Base-by-base conservation (phyloP, 148 eudicot species). In the Silene conica region DNA sequence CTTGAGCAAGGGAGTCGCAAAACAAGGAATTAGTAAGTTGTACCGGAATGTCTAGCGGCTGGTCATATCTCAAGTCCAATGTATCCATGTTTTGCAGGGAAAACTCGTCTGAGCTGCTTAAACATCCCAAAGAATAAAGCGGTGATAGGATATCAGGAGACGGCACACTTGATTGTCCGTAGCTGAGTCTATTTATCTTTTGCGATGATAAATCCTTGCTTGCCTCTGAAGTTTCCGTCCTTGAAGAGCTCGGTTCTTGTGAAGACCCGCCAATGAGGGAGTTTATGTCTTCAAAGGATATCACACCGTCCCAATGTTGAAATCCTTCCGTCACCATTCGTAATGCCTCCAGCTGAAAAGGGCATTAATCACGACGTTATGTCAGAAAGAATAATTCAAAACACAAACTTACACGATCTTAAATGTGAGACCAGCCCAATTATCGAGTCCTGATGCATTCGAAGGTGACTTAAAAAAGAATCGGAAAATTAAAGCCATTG, bases 131-230 rank as follows among this genome's bases (percentile, higher is more conserved):
- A 1, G 98, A 77, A 78, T 78, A 94, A 41, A 94, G 81, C 21
- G 93, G 83, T 45, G 93, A 87, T 62, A 86, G 76, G 45, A 81
- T 78, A 77, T 88, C 90, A 0, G 90, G 92, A 20, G 96, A 80
- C 43, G 85, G 77, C 5, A 72, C 57, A 38, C 80, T 82, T 2
- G 80, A 76, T 62, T 85, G 86, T 26, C 73, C 80, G 73, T 75
- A 85, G 26, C 86, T 80, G 7, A 63, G 71, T 9, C 67, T 65
- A 67, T 60, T 72, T 66, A 74, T 60, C 67, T 77, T 83, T 64
- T 81, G 84, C 28, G 84, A 77, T 43, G 81, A 23, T 57, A 76
- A 67, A 60, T 77, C 64, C 72, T 83, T 83, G 70, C 74, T 76
- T 63, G 65, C 66, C 69, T 80, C 85, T 63, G 86, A 75, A 52